Evolutionary conservation across 352 stramenopile genomes (phyloP), one percentile per base, ranked within the genome.

Genomic region (Pythium brassicae): DNA sequence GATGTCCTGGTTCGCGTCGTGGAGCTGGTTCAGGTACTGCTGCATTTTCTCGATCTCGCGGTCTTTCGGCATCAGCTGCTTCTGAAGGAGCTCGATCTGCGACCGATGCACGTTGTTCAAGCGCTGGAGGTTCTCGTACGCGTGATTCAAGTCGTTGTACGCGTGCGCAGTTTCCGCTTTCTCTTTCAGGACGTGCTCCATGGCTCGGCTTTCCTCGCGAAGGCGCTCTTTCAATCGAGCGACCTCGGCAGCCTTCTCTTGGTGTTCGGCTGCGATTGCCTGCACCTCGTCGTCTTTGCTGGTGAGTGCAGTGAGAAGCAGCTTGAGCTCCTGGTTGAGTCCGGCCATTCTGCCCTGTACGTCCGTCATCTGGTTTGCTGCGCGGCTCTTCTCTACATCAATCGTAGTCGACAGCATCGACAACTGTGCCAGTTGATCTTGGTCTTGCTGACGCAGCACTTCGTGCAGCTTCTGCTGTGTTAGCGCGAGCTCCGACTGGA

Each of bases 101-200:
- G 81, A 91, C 2, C 77, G 74, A 58, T 91, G 81, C 0, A 89
- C 78, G n/a, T 68, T 70, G 47, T 89, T 86, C 23, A 91, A 54
- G 0, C 78, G 78, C 63, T 83, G 61, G 12, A 91, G 65, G 34
- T 86, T 83, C 29, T 82, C 71, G 1, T 71, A 64, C 39, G 74
- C 39, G 1, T 70, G 54, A 37, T 74, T 69, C 25, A 87, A 73
- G 34, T 88, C 75, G 9, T 55, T 40, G 2, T 71, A 59, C 25
- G 69, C 58, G 0, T 50, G 56, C 14, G 58, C 20, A 7, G 58
- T 54, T 4, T 88, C 74, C 5, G 72, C 55, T 50, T 83, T 87
- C 39, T 88, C 77, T 20, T 53, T 71, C 29, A 62, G 29, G 0
- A 74, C 37, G 17, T 47, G 35, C 40, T 81, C 72, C 0, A 62